Base-by-base conservation (phyloP, 768 basidiomycete genomes). In the Amanita inopinata region DNA sequence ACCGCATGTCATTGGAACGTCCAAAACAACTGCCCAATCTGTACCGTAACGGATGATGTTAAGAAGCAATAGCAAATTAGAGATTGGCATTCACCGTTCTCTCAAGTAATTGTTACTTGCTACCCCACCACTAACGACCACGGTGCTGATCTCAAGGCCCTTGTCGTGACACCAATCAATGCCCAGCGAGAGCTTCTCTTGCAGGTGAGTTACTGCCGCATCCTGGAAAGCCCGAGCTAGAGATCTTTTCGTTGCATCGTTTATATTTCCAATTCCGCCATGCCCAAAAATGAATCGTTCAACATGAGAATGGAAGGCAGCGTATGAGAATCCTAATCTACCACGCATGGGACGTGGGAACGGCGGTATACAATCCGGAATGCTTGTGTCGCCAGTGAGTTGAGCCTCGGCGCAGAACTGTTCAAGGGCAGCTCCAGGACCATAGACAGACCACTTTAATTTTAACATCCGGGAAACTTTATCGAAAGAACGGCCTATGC, bases 81-180 rank as follows among this genome's bases (percentile, higher is more conserved):
- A 22, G 12, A 14, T 20, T 10, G n/a, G n/a, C n/a, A 51, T 68
- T 33, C 38, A 87, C 90, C 80, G 68, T 33, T 68, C 43, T 38
- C 89, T 67, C 44, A 98, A 62, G 50, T 70, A 79, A 17, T 49
- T 33, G 52, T 99, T 99, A 51, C 88, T 89, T 11, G 93, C 94
- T 0, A 99, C 94, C 1, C 94, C 94, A 0, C 94, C 94, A 46
- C 89, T 90, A 11, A 86, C 78, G 1, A 96, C 87, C 18, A 98
- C 50, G 41, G 80, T 67, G 8, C 57, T 59, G 3, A 87, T 61
- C 5, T 52, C 40, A 1, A 78, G 57, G n/a, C 62, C 70, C 17
- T 67, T 52, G 6, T 53, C 45, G 39, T 51, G 41, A 46, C 76
- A 77, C 64, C 58, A 63, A 17, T 61, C 52, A 28, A 80, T 48